Conservation (phyloP, 352 stramenopile species). For the Pythium pyrilobum region DNA sequence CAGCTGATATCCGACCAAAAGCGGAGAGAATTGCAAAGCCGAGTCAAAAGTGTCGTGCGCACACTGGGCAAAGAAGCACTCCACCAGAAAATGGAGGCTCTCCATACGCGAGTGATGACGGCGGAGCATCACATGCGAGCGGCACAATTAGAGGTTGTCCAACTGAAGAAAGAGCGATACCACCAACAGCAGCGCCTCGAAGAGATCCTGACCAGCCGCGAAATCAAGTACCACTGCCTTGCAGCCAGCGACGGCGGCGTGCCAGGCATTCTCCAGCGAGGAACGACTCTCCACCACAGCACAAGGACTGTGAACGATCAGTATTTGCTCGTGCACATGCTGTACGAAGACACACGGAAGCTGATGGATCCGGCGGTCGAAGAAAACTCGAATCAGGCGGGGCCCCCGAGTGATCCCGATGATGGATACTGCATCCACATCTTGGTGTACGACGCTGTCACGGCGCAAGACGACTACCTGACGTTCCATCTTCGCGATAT, state of each 20-base stretch:
- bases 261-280: conserved; percentile 45
- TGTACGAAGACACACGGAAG: conserved; percentile 42
- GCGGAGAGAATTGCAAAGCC: conserved; percentile 41
- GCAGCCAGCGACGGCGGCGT: conserved; percentile 33
- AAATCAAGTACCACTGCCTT: conserved; percentile 49
- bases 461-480: conserved; percentile 37
- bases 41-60: conserved; percentile 48
- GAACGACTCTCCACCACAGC: conserved; percentile 35
- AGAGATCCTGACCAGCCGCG: conserved; percentile 39
- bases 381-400: neutral
- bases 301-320: conserved; percentile 33
- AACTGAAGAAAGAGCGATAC: conserved; percentile 29
- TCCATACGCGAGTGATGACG: conserved; percentile 40
- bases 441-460: conserved; percentile 39
- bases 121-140: conserved; percentile 52
- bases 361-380: neutral
- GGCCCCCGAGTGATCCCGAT: conserved; percentile 7
- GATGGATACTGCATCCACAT: conserved; percentile 46
- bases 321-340: conserved; percentile 49
- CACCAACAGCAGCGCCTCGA: conserved; percentile 40
- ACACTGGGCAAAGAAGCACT: conserved; percentile 63
- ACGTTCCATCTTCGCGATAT: conserved; percentile 51
- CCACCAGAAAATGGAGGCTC: conserved; percentile 51
- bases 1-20: conserved; percentile 51
- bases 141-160: conserved; percentile 35